Evolutionary conservation across 2,329 filamentous ascomycete genomes (phyloP).

Genomic region (Trichoderma arundinaceum): DNA sequence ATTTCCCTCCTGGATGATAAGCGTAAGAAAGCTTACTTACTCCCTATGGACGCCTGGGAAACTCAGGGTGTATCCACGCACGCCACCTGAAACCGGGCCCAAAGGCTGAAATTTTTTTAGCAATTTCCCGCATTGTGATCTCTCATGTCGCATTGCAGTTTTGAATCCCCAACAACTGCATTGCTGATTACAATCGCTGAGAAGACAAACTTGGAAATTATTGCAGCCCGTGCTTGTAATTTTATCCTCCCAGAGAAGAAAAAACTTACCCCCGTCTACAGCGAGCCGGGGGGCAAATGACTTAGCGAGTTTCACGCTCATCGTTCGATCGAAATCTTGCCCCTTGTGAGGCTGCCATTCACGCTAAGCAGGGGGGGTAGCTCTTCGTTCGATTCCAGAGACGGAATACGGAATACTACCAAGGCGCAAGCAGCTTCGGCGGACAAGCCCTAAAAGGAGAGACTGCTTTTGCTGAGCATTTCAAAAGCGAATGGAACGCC

Average conservation of each 20-base stretch:
- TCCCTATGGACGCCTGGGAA: conserved; percentile 1
- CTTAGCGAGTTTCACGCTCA: conserved; percentile 30
- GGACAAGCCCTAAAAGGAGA: conserved; percentile 24
- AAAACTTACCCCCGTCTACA: neutral
- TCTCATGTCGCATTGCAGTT: conserved; percentile 24
- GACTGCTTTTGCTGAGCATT: conserved; percentile 3
- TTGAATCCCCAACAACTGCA: neutral
- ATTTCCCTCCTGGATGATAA: conserved; percentile 25
- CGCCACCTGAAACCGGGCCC: conserved; percentile 23
- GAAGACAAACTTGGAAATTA: conserved; percentile 2
- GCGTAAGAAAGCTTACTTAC: conserved; percentile 11
- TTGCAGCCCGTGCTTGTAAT: conserved; percentile 15
- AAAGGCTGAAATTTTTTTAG: conserved; percentile 8
- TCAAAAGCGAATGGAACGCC: neutral
- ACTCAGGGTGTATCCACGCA: conserved; percentile 12
- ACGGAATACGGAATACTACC: conserved; percentile 5
- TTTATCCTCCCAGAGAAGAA: neutral
- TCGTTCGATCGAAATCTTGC: conserved; percentile 31
- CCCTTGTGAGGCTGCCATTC: conserved; percentile 28
- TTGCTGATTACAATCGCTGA: conserved; percentile 2
- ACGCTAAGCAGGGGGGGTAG: conserved; percentile 29
- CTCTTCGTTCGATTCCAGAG: conserved; percentile 19
- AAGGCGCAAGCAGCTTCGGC: conserved; percentile 26
- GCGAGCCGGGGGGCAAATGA: conserved; percentile 11
- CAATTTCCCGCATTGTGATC: conserved; percentile 16